phyloP scores from a whole-genome alignment of 352 stramenopile genomes.

The Pythium plurisporium region DNA sequence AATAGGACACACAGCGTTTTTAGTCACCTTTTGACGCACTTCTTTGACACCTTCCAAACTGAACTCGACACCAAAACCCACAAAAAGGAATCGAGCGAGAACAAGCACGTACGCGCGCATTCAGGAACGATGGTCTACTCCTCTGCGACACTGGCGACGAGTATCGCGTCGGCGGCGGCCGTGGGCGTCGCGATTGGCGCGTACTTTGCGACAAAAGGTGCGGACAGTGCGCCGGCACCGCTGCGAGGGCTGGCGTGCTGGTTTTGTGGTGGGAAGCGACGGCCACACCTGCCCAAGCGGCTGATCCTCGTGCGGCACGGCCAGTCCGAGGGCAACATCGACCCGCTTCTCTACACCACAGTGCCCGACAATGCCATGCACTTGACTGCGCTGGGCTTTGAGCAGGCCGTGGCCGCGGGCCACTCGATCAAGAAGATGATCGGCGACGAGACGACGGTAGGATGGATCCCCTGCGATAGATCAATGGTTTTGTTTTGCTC shows the following conservation, averaged over 20 bases:
- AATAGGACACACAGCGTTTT: constrained; percentile 2
- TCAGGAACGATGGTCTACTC: constrained; percentile 38
- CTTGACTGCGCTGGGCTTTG: constrained; percentile 70
- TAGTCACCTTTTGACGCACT: constrained; percentile 12
- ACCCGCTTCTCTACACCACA: constrained; percentile 65
- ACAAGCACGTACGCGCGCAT: not conserved
- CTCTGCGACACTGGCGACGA: constrained; percentile 38
- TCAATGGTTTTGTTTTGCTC: not conserved
- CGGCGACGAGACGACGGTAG: constrained; percentile 32
- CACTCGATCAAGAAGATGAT: constrained; percentile 73
- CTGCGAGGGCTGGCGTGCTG: constrained; percentile 10
- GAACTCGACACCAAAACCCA: not conserved
- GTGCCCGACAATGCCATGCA: constrained; percentile 85
- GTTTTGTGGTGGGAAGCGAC: constrained; percentile 23
- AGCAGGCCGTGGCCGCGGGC: constrained; percentile 66
- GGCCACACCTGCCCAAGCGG: constrained; percentile 42
- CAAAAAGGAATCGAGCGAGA: not conserved
- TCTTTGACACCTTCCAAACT: constrained; percentile 17
- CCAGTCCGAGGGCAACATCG: constrained; percentile 83
- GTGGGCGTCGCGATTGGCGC: constrained; percentile 40
- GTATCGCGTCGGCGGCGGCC: constrained; percentile 38
- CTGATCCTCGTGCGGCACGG: constrained; percentile 85
- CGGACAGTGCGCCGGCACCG: not conserved
- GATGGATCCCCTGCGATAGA: not conserved
- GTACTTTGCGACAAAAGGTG: constrained; percentile 10